A percentile compares a stretch with the other conserved stretches of the same genome.
Evolutionary conservation across 2,329 filamentous ascomycete genomes (phyloP).

Genomic region (Penicillium hesseltinei): DNA sequence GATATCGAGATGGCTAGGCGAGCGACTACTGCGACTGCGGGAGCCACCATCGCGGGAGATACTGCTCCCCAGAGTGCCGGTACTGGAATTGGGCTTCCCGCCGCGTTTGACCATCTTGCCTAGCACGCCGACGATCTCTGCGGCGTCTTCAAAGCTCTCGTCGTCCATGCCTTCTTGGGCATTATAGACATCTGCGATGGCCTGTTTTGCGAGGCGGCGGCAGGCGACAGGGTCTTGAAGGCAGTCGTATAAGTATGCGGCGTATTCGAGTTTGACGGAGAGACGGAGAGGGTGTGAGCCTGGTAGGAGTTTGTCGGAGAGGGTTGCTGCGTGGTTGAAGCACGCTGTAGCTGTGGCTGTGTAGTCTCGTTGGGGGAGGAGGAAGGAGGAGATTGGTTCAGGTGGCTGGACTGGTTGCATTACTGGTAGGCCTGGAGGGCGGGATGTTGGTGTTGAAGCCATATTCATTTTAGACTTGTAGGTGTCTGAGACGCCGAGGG

Average conservation of each 20-base stretch:
- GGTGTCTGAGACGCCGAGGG: slow-evolving; percentile 40
- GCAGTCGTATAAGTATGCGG: slow-evolving; percentile 91
- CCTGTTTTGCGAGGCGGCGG: slow-evolving; percentile 72
- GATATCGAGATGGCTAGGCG: slow-evolving; percentile 20
- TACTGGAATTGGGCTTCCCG: slow-evolving; percentile 38
- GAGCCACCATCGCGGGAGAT: slow-evolving; percentile 30
- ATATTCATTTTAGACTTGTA: not conserved
- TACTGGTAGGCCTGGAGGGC: slow-evolving; percentile 40
- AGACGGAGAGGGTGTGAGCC: slow-evolving; percentile 87
- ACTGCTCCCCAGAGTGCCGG: slow-evolving; percentile 25
- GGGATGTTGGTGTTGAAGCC: slow-evolving; percentile 1
- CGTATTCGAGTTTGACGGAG: slow-evolving; percentile 87
- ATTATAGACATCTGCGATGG: slow-evolving; percentile 87
- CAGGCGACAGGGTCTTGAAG: slow-evolving; percentile 76
- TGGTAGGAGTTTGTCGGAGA: slow-evolving; percentile 75
- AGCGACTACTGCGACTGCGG: slow-evolving; percentile 33
- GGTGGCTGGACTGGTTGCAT: slow-evolving; percentile 25
- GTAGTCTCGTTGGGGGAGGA: slow-evolving; percentile 77
- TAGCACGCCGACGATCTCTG: slow-evolving; percentile 79
- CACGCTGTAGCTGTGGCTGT: slow-evolving; percentile 76
- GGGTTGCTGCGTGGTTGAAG: slow-evolving; percentile 72
- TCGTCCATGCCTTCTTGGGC: slow-evolving; percentile 91
- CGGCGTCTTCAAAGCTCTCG: slow-evolving; percentile 90
- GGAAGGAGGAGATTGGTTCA: slow-evolving; percentile 62
- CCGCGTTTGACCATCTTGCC: slow-evolving; percentile 86